phyloP scores from a whole-genome alignment of 306 rosid species.

The Rosa persica region DNA sequence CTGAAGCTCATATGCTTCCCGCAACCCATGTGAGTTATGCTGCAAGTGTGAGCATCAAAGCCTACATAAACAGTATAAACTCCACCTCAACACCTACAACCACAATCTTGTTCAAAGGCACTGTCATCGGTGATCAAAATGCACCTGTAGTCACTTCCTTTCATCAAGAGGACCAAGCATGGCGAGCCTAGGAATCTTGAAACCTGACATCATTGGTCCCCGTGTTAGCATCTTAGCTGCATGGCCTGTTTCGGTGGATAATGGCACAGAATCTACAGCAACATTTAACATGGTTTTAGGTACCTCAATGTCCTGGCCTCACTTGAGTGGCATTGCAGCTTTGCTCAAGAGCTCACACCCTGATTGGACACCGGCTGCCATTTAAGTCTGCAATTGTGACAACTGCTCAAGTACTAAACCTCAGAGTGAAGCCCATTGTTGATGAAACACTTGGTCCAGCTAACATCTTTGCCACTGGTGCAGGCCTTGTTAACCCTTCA shows the following conservation, averaged over 20 bases:
- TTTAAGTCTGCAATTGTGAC: constrained; percentile 51
- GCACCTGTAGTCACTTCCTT: constrained; percentile 41
- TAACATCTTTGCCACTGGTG: constrained; percentile 42
- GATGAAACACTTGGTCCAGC: constrained; percentile 22
- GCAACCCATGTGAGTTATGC: constrained; percentile 40
- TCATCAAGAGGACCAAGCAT: constrained; percentile 60
- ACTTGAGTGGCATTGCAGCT: constrained; percentile 54
- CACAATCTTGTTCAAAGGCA: constrained; percentile 48
- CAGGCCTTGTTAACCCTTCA: constrained; percentile 60
- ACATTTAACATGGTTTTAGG: constrained; percentile 33
- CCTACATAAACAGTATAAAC: constrained; percentile 27
- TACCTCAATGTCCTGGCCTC: constrained; percentile 62
- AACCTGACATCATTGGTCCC: constrained; percentile 57
- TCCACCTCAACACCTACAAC: constrained; percentile 36
- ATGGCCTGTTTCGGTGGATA: constrained; percentile 34
- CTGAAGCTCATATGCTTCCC: constrained; percentile 42
- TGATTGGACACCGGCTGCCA: constrained; percentile 63
- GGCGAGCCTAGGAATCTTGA: constrained; percentile 47
- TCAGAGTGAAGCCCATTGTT: background rate
- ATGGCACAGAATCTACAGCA: background rate
- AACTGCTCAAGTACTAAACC: constrained; percentile 16
- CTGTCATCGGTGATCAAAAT: constrained; percentile 38
- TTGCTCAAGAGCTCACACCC: constrained; percentile 57
- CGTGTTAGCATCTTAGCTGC: constrained; percentile 59
- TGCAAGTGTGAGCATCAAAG: constrained; percentile 37